Percentiles rank a stretch among this genome's conserved stretches.
Conservation (phyloP, 2,329 filamentous ascomycete species). For the Ambrosiella xylebori region DNA sequence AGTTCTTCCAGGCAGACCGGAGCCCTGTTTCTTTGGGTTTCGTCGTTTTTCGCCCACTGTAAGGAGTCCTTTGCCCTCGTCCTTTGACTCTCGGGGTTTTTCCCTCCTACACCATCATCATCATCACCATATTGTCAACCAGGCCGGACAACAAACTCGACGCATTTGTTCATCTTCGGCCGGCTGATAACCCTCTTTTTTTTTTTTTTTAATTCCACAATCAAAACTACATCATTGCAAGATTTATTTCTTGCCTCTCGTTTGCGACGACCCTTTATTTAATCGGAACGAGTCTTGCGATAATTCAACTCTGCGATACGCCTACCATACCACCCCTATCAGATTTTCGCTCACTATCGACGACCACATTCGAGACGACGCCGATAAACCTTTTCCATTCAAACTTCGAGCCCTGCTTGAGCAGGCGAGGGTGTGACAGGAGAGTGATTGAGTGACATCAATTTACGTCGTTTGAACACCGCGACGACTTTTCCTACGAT, state of each 20-base stretch:
- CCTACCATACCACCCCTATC: not conserved
- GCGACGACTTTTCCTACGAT: not conserved
- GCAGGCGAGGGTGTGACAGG: conserved; percentile 7
- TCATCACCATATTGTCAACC: conserved; percentile 6
- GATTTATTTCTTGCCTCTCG: conserved; percentile 3
- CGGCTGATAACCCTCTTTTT: conserved; percentile 8
- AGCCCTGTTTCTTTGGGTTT: conserved; percentile 6
- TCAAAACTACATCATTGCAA: not conserved
- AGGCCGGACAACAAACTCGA: conserved; percentile 1
- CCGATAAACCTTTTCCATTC: not conserved
- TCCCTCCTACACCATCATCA: conserved; percentile 11
- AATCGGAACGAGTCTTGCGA: conserved; percentile 9
- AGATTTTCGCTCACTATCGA: conserved; percentile 2
- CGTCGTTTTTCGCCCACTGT: not conserved
- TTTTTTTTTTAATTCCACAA: not conserved
- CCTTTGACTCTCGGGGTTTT: conserved; percentile 5
- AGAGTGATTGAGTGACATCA: not conserved
- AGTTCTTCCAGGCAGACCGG: not conserved
- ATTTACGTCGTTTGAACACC: not conserved
- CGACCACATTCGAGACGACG: not conserved
- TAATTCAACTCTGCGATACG: conserved; percentile 3
- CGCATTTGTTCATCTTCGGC: conserved; percentile 8
- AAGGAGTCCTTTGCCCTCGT: conserved; percentile 14
- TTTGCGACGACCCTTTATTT: conserved; percentile 9
- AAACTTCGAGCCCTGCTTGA: conserved; percentile 11